Evolutionary conservation across 805 yeast species (phyloP), one percentile per base, ranked within the genome.

Genomic region (Wickerhamiella siamensis): DNA sequence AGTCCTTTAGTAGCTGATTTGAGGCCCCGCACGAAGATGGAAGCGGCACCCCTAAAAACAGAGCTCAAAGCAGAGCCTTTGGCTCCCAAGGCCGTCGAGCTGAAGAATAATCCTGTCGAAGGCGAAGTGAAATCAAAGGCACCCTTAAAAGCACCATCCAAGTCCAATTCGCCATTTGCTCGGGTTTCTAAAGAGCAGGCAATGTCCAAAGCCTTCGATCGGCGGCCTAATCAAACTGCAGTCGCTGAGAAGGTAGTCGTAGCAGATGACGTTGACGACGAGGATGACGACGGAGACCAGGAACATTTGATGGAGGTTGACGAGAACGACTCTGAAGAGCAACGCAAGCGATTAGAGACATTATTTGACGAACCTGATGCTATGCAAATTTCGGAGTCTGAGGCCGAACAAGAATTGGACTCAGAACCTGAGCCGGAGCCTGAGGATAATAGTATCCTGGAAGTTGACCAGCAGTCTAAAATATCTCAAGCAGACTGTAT

Each of bases 201-300:
- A 2, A 31, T 43, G 14, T 32, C 41, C 21, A 22, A 41, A 9
- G 41, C 43, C 10, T 37, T 36, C 17, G 24, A 15, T 5, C 34
- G 38, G 5, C 27, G 16, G 18, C 39, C 40, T n/a, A 24, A 15
- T 4, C 6, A 16, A 4, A 36, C 10, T 31, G 44, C 49, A 1
- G 48, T 44, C 2, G 18, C 34, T 8, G 47, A 47, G 21, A 36
- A 40, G 18, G 43, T 45, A 2, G 52, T 49, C 2, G 42, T 41
- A 18, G 31, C 40, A 14, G 47, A 43, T 5, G 38, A 33, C 6
- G 33, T 15, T 12, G 44, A 29, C 4, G 38, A 33, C n/a, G 40
- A 27, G 2, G 36, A 16, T 4, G 34, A 35, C 20, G 34, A 22
- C 3, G 40, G 31, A 10, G 34, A 18, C 10, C n/a, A 21, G 15